phyloP scores from a whole-genome alignment of 2,329 filamentous ascomycete species.

The Lasiodiplodia theobromae region DNA sequence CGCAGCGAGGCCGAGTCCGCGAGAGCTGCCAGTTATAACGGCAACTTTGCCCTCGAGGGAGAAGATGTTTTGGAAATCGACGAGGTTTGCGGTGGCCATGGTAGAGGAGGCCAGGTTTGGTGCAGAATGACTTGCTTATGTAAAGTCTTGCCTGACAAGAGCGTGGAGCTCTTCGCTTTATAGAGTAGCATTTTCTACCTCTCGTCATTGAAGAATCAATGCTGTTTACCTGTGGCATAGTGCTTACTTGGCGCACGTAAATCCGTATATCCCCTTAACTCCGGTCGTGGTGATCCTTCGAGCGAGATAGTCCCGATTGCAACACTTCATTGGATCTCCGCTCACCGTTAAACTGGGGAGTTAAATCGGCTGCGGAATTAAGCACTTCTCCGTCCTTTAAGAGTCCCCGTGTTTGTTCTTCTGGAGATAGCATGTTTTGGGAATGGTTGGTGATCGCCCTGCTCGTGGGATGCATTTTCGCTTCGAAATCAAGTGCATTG shows the following conservation, averaged over 20 bases:
- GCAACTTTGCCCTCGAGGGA: constrained; percentile 48
- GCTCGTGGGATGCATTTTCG: no score
- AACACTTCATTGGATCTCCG: neutral
- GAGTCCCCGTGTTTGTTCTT: no score
- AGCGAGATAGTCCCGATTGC: neutral
- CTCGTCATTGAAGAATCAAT: neutral
- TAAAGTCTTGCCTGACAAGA: neutral
- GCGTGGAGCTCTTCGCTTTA: neutral
- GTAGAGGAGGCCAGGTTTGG: neutral
- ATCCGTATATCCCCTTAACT: neutral
- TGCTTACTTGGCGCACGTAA: neutral
- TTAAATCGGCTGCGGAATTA: neutral
- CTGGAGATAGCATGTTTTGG: neutral
- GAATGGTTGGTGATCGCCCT: neutral
- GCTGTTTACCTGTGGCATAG: neutral
- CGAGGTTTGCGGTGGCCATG: constrained; percentile 34
- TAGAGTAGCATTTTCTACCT: neutral
- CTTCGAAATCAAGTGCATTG: no score
- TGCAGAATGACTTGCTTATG: neutral
- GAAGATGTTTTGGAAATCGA: constrained; percentile 45
- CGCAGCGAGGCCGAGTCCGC: constrained; percentile 49
- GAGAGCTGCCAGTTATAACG: constrained; percentile 48
- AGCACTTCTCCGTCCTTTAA: neutral
- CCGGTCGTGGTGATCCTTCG: neutral
- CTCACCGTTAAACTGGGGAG: neutral